Evolutionary conservation across 164 flowering plant genomes (phyloP), one percentile per base, ranked within the genome.

Genomic region (Brasenia schreberi): DNA sequence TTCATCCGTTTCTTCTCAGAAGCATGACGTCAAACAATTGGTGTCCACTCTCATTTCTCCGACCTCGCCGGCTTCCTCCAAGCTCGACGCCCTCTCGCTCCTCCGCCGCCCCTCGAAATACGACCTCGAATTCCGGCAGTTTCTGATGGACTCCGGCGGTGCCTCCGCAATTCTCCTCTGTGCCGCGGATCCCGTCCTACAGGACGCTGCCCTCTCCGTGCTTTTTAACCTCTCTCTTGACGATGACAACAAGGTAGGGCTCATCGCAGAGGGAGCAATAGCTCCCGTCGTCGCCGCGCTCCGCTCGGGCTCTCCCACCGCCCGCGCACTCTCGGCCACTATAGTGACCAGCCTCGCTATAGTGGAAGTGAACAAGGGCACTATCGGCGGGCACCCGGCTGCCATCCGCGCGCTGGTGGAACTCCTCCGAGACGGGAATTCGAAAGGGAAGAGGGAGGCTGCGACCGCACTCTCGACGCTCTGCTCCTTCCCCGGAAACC

Each of bases 191-290:
- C 18, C 69, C n/a, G 6, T 16, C n/a, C 45, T 92, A 3, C 84
- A 83, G 62, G 89, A 87, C 66, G 77, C 84, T 18, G 86, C 90
- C 5, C 80, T 95, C 0, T 64, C 76, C 19, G 67, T 95, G 64
- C 73, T 95, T 18, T 77, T 92, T 33, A 85, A 86, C 70, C 83
- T 95, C 67, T 85, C 92, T 64, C 65, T 92, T 9, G 97, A 90
- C 67, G 97, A 92, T 65, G 97, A 95, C 67, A 83, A 83, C 75
- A 92, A 92, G 66, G 99, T 95, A 64, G 99, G 99, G 5, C 64
- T 95, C 62, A 98, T 95, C 5, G 97, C 98, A 0, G 99, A 95
- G 61, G 99, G 99, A 0, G 88, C 81, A 0, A 72, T 95, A n/a
- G 83, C 81, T 2, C 76, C 75, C 33, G 75, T 92, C 56, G 87